Conservation (phyloP, 192 early-diverging fungal species). For the Coemansia sp. region DNA sequence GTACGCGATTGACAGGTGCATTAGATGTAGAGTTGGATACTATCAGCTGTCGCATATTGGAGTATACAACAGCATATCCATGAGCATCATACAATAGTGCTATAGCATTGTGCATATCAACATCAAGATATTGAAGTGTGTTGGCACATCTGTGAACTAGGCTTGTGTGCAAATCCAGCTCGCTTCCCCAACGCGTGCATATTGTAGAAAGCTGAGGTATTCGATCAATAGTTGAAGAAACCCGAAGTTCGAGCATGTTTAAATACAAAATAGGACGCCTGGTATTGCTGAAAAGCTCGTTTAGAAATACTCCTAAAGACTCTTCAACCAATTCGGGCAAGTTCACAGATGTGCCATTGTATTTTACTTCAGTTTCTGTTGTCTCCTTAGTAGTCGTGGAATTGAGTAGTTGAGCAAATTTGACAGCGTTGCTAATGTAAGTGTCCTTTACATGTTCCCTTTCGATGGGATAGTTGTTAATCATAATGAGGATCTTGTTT, state of each 20-base stretch:
- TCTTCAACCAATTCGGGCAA: not conserved
- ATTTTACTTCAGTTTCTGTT: not conserved
- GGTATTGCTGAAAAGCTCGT: not conserved
- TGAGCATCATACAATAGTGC: not conserved
- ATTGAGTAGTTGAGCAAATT: not conserved
- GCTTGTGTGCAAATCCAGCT: not conserved
- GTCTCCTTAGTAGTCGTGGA: not conserved
- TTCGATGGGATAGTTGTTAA: not conserved
- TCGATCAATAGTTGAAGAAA: not conserved
- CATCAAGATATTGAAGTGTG: not conserved
- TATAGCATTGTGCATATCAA: not conserved
- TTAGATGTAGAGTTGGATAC: not conserved
- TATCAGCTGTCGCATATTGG: not conserved
- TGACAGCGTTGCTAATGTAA: not conserved
- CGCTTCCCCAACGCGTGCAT: not conserved
- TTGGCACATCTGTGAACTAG: conserved; percentile 1
- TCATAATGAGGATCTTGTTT: not conserved
- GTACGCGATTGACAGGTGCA: not conserved
- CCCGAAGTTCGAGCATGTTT: not conserved
- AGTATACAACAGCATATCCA: not conserved
- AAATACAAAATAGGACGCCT: not conserved
- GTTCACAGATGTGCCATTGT: not conserved
- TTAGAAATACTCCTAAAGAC: conserved; percentile 1
- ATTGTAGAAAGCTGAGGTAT: not conserved
- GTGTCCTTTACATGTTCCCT: not conserved